A percentile compares a stretch with the other conserved stretches of the same genome.
These are phyloP conservation scores for Trichoderma lentiforme DNA, from an alignment of 2,329 filamentous ascomycete genomes.

Conservation along the genomic window DNA sequence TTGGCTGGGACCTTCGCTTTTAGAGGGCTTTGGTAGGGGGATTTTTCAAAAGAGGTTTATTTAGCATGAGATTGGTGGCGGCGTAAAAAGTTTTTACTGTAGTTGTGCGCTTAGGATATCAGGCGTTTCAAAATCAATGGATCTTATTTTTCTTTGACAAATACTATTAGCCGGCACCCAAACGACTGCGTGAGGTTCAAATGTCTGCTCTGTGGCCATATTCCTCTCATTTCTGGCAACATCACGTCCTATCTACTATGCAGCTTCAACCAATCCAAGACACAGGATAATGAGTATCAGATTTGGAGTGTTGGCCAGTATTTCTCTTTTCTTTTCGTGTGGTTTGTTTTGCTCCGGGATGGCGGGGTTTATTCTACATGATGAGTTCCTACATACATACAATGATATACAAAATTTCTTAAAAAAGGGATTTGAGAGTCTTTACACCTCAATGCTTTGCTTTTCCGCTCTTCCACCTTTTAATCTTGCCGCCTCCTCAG, in stretches of 20 bases:
- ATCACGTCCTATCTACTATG: background rate
- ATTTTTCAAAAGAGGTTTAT: background rate
- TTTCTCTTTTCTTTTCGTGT: background rate
- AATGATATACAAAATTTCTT: conserved; percentile 18
- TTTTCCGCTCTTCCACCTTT: background rate
- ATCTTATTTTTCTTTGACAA: background rate
- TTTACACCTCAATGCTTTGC: conserved; percentile 4
- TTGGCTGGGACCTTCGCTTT: conserved; percentile 70
- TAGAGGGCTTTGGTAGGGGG: conserved; percentile 30
- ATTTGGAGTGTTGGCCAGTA: too few relatives aligned
- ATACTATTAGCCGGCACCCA: background rate
- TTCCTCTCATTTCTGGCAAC: background rate
- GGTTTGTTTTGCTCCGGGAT: background rate
- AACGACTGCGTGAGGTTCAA: background rate
- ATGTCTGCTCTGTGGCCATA: background rate
- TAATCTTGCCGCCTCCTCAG: conserved; percentile 21
- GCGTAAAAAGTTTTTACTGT: background rate
- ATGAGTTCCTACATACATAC: conserved; percentile 5
- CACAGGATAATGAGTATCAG: too few relatives aligned
- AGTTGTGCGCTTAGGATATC: background rate
- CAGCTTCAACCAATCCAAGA: background rate
- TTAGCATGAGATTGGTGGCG: background rate
- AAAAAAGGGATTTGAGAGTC: background rate
- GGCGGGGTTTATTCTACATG: conserved; percentile 15
- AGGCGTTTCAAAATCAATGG: background rate